Conservation (phyloP, 768 basidiomycete genomes). For the Scleroderma citrinum region DNA sequence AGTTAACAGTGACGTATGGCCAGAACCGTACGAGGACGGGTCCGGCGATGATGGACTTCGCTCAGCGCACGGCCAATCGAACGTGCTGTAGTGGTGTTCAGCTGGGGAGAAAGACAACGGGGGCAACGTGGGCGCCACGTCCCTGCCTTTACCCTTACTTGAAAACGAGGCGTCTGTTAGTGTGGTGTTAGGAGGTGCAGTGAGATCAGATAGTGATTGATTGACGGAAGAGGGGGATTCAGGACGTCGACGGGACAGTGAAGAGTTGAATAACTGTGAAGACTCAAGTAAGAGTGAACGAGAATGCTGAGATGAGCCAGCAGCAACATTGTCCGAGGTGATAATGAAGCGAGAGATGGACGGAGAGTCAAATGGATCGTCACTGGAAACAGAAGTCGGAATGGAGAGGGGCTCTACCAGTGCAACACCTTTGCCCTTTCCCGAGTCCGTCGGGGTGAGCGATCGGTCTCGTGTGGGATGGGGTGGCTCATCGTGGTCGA, state of each 20-base stretch:
- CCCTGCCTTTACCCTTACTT: constrained; percentile 52
- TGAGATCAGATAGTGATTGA: constrained; percentile 22
- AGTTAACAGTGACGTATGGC: constrained; percentile 34
- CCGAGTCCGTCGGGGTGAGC: constrained; percentile 13
- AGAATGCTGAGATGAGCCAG: constrained; percentile 15
- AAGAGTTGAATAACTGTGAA: neutral
- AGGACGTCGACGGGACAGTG: constrained; percentile 2
- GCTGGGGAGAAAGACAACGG: constrained; percentile 58
- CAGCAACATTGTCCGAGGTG: constrained; percentile 1
- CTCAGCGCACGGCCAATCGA: constrained; percentile 33
- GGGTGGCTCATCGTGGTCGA: constrained; percentile 9
- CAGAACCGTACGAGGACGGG: constrained; percentile 33
- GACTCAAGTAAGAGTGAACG: constrained; percentile 7
- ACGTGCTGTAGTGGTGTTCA: constrained; percentile 39
- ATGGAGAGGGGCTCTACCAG: constrained; percentile 48
- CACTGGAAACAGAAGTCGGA: constrained; percentile 30
- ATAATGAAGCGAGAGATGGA: neutral
- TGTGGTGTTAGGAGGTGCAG: constrained; percentile 16
- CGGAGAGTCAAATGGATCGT: constrained; percentile 13
- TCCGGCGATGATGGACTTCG: constrained; percentile 16
- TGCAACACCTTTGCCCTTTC: constrained; percentile 49
- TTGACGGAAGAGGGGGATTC: neutral
- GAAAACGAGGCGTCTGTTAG: constrained; percentile 19
- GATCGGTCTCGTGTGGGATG: constrained; percentile 8
- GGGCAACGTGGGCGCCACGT: constrained; percentile 54